phyloP scores from a whole-genome alignment of 176 grass and related monocot genomes.

The Calamus simplicifolius region DNA sequence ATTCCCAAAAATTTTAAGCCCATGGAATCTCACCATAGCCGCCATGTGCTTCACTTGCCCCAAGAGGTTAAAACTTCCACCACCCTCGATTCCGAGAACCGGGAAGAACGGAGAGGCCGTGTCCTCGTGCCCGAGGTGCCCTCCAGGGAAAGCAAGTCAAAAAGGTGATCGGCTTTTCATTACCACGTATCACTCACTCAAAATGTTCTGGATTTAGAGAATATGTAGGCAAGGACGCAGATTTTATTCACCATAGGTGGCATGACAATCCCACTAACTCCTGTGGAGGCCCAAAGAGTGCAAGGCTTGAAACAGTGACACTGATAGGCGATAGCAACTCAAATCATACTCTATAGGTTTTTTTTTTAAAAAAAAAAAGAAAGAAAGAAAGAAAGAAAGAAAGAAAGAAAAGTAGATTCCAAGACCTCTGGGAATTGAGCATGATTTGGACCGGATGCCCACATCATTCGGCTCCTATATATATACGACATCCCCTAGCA shows the following conservation, averaged over 20 bases:
- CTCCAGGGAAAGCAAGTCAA: slow-evolving; percentile 34
- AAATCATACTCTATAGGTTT: slow-evolving; percentile 7
- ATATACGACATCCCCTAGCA: slow-evolving; percentile 42
- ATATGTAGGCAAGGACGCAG: slow-evolving; percentile 50
- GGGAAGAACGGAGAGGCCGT: too few relatives aligned
- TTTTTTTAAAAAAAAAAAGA: slow-evolving; percentile 4
- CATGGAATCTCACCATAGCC: too few relatives aligned
- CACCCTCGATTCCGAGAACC: too few relatives aligned
- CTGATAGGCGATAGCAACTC: slow-evolving; percentile 30
- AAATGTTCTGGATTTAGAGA: slow-evolving; percentile 65
- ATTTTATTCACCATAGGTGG: slow-evolving; percentile 68
- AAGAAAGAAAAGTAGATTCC: slow-evolving; percentile 26
- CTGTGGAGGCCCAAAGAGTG: slow-evolving; percentile 34
- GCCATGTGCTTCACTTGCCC: too few relatives aligned
- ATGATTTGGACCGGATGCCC: slow-evolving; percentile 30
- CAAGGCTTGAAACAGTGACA: slow-evolving; percentile 32
- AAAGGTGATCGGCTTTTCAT: slow-evolving; percentile 54
- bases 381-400: neutral
- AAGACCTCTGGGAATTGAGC: slow-evolving; percentile 32
- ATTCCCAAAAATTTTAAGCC: too few relatives aligned
- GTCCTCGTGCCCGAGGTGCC: too few relatives aligned
- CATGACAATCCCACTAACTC: slow-evolving; percentile 32
- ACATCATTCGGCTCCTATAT: slow-evolving; percentile 41
- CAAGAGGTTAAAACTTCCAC: too few relatives aligned
- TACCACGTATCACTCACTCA: slow-evolving; percentile 31